Evolutionary conservation across 805 yeast species (phyloP).

Genomic region (Starmerella sp.): DNA sequence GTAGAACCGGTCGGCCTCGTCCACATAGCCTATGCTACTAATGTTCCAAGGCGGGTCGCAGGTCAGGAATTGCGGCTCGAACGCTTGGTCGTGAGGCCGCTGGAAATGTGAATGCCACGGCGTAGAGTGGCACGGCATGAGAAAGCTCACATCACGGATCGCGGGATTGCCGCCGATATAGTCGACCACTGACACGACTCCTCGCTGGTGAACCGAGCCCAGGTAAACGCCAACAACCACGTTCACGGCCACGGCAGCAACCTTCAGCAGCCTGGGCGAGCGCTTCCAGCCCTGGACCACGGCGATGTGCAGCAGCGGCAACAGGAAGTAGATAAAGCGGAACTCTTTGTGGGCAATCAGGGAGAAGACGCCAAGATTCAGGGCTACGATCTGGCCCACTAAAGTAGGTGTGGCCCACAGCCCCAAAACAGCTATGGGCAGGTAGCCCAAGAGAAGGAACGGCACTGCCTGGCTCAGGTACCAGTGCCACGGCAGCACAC

Average conservation of each 20-base stretch:
- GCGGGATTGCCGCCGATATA: conserved; percentile 35
- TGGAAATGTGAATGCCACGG: conserved; percentile 88
- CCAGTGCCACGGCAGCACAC: conserved; percentile 73
- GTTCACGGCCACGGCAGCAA: conserved; percentile 28
- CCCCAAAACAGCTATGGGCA: conserved; percentile 36
- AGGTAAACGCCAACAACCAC: conserved; percentile 39
- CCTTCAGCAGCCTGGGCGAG: background rate
- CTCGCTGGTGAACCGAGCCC: conserved; percentile 69
- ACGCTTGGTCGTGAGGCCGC: conserved; percentile 29
- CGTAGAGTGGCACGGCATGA: conserved; percentile 95
- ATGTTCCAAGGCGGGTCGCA: conserved; percentile 72
- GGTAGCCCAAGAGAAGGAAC: conserved; percentile 49
- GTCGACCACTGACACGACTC: conserved; percentile 60
- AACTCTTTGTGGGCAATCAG: conserved; percentile 76
- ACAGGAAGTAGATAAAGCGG: conserved; percentile 74
- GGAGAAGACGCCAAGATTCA: conserved; percentile 50
- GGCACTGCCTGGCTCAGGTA: conserved; percentile 79
- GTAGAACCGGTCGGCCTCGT: conserved; percentile 79
- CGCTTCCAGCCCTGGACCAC: conserved; percentile 31
- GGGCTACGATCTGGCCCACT: conserved; percentile 22
- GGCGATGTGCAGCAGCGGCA: conserved; percentile 55
- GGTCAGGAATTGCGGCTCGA: conserved; percentile 61
- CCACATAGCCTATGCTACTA: conserved; percentile 40
- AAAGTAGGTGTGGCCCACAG: conserved; percentile 2
- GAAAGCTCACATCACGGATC: conserved; percentile 54